These are phyloP conservation scores for Heritiera fomes DNA, from an alignment of 345 rosid species.

Conservation along the genomic window DNA sequence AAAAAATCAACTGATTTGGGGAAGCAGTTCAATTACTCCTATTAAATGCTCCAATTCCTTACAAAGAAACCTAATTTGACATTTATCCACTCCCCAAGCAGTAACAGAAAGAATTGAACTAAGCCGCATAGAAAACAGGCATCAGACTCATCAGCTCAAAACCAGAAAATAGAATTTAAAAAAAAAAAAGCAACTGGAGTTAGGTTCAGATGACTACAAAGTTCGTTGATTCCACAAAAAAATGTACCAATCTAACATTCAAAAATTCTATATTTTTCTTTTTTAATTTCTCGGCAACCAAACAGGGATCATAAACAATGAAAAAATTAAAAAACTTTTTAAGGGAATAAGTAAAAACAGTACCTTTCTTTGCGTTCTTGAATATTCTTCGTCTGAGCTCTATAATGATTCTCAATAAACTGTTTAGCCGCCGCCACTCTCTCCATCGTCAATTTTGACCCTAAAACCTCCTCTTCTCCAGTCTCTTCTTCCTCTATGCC, in stretches of 20 bases:
- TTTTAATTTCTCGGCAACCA: slow-evolving; percentile 24
- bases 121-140: slow-evolving; percentile 14
- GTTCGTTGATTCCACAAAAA: slow-evolving; percentile 10
- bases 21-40: slow-evolving; percentile 1
- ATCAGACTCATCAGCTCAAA: slow-evolving; percentile 2
- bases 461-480: slow-evolving; percentile 62
- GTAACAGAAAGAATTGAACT: background rate
- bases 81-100: slow-evolving; percentile 6
- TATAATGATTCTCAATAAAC: slow-evolving; percentile 95
- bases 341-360: slow-evolving; percentile 4
- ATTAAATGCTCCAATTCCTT: slow-evolving; percentile 3
- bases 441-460: slow-evolving; percentile 97
- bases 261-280: slow-evolving; percentile 18
- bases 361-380: slow-evolving; percentile 93
- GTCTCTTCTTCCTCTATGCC: slow-evolving; percentile 53
- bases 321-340: slow-evolving; percentile 1
- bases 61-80: background rate
- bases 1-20: background rate
- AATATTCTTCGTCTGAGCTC: slow-evolving; percentile 88
- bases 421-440: slow-evolving; percentile 96
- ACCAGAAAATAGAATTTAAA: background rate
- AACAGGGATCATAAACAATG: slow-evolving; percentile 22
- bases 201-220: slow-evolving; percentile 24
- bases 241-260: slow-evolving; percentile 18
- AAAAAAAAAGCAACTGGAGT: slow-evolving; percentile 9